Conservation (phyloP, 768 basidiomycete species). For the Russula sp. region DNA sequence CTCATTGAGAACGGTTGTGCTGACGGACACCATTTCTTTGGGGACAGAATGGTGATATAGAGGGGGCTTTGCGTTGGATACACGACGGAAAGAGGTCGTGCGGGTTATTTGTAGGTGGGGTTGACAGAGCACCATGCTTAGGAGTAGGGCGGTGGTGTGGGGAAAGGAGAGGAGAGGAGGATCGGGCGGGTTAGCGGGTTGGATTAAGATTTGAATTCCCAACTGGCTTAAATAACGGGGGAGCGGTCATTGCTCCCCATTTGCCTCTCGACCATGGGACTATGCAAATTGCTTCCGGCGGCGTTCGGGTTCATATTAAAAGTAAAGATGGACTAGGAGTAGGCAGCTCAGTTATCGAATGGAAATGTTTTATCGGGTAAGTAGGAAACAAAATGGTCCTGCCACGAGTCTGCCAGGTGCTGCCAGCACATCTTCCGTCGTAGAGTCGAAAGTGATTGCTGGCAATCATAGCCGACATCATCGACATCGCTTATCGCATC, state of each 20-base stretch:
- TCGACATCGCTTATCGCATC: not conserved
- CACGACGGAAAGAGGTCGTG: constrained; percentile 17
- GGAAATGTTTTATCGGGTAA: constrained; percentile 6
- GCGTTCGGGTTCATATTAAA: not conserved
- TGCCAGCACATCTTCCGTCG: constrained; percentile 1
- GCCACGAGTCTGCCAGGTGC: not conserved
- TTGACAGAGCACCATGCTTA: constrained; percentile 17
- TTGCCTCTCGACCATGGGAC: not conserved
- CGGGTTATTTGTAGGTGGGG: constrained; percentile 15
- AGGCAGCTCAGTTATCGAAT: not conserved
- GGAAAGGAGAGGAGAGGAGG: not conserved
- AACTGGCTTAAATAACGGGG: constrained; percentile 1
- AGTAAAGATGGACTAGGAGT: not conserved
- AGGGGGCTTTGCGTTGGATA: constrained; percentile 14
- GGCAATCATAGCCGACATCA: not conserved
- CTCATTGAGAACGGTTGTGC: constrained; percentile 14
- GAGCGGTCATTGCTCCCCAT: not conserved
- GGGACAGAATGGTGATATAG: not conserved
- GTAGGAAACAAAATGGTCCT: not conserved
- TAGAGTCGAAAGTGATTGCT: not conserved
- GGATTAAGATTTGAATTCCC: not conserved
- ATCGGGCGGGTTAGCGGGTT: not conserved
- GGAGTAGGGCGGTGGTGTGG: not conserved
- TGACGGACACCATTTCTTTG: constrained; percentile 23
- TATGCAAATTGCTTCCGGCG: constrained; percentile 2